Percentiles rank a stretch among this genome's conserved stretches.
phyloP scores from a whole-genome alignment of 768 basidiomycete genomes.

The Boletus insuetus region DNA sequence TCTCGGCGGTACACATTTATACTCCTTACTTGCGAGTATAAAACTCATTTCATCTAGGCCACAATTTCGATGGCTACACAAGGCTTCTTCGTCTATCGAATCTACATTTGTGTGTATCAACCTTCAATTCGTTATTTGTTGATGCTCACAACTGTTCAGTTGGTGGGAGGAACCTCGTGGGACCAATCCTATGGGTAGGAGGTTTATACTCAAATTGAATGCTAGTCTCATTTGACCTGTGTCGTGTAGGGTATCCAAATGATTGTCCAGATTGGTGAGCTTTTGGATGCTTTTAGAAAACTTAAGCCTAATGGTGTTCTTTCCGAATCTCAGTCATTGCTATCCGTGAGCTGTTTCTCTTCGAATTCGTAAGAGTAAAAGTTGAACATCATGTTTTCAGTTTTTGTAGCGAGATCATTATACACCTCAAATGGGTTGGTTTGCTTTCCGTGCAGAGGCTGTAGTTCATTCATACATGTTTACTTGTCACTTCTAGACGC shows the following conservation, averaged over 20 bases:
- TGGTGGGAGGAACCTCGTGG: not conserved
- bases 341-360: not conserved
- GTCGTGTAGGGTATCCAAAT: not conserved
- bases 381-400: not conserved
- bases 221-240: not conserved
- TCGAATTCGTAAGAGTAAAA: not conserved
- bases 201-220: not conserved
- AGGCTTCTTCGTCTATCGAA: conserved; percentile 8
- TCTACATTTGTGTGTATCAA: conserved; percentile 1
- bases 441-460: not conserved
- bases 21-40: too few relatives aligned
- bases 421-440: conserved; percentile 7
- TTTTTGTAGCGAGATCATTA: not conserved
- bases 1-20: not conserved
- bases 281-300: not conserved
- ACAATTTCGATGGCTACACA: not conserved
- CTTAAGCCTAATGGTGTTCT: not conserved
- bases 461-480: too few relatives aligned
- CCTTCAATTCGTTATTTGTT: not conserved
- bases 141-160: conserved; percentile 1
- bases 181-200: conserved; percentile 11
- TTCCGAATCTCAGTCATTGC: not conserved
- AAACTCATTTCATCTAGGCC: not conserved
- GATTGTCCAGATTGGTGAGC: conserved; percentile 8
- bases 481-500: conserved; percentile 4